Evolutionary conservation across 1,139 yeast species (phyloP), one percentile per base, ranked within the genome.

Genomic region (Pichia norvegensis): DNA sequence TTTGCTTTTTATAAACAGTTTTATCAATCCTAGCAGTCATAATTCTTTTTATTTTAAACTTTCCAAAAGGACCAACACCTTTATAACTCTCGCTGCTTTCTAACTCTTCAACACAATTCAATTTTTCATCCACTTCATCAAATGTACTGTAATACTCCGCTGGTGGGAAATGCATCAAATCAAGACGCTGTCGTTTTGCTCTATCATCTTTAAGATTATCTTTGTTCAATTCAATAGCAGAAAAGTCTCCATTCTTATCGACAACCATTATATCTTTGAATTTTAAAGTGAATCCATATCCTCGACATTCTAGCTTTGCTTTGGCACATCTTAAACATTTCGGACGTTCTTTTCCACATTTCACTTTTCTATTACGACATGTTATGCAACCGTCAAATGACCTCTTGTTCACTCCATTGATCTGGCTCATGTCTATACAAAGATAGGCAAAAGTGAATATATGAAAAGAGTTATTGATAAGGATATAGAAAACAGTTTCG

Each of bases 81-180:
- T 25, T 9, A 33, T 35, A 41, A 6, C 17, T 22, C 5, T 22
- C 63, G 17, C 17, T 31, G n/a, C 64, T 61, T 11, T 23, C 67
- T 65, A 4, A 68, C 70, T 40, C 71, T 23, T 76, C 69, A 53
- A 86, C 65, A 10, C 71, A 63, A 11, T 79, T 74, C 43, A 87
- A 65, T 55, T 82, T 86, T 39, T 72, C 67, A 59, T 87, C 95
- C 76, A 87, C 77, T 42, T 85, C 95, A 25, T 84, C 86, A 57
- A 85, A 81, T 22, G 80, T 80, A 37, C 72, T 72, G 59, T 85
- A 86, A 59, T 66, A 67, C 1, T 21, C 22, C 42, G 74, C 76
- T 64, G 68, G 64, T 3, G 79, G 73, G 52, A 88, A 87, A 42
- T 67, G 71, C 36, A 86, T 94, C 59, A 83, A 82, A 1, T 76